Base-by-base conservation (phyloP, 441 rosid genomes). In the Theobroma grandiflorum region DNA sequence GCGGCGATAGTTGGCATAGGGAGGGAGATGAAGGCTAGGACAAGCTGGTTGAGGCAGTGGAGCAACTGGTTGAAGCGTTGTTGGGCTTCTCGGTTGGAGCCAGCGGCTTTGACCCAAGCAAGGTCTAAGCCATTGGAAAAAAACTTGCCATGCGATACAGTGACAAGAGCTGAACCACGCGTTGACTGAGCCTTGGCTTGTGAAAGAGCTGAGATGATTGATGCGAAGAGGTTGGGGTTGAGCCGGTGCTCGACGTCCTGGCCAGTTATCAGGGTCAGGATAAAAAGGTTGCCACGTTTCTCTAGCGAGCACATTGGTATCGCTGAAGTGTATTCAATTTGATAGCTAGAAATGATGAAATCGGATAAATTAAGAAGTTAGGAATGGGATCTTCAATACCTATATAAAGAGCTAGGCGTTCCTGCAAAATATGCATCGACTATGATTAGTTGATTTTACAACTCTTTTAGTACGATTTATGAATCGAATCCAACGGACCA, bases 101-200 rank as follows among this genome's bases (percentile, higher is more conserved):
- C 89, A 50, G 88, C 84, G 31, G 96, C 78, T 50, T 80, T 85
- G 14, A 95, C 97, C 94, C 94, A 90, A 14, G 85, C 87, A 31
- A 93, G 93, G 62, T 95, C 98, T 58, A 94, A 89, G 55, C 99
- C 97, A 49, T 91, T 94, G 77, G 96, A 94, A 90, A 94, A 95
- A 91, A 94, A 95, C 66, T 87, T 92, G 35, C 97, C 97, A 1
- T 80, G 79, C 14, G 93, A 86, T 16, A 93, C 90, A 72, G 97
- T 93, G 81, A 95, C 75, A 31, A 95, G 94, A 64, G 81, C 94
- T 3, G 95, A 89, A 49, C 97, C 98, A 47, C 82, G 88, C 4
- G 91, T 86, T 62, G 95, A 88, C 71, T 91, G 83, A 67, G 91
- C 77, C 52, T 90, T 90, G 72, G 84, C 91, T 59, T 83, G 73